Evolutionary conservation across 2,329 filamentous ascomycete species (phyloP).

Genomic region (Apiospora kogelbergensis): DNA sequence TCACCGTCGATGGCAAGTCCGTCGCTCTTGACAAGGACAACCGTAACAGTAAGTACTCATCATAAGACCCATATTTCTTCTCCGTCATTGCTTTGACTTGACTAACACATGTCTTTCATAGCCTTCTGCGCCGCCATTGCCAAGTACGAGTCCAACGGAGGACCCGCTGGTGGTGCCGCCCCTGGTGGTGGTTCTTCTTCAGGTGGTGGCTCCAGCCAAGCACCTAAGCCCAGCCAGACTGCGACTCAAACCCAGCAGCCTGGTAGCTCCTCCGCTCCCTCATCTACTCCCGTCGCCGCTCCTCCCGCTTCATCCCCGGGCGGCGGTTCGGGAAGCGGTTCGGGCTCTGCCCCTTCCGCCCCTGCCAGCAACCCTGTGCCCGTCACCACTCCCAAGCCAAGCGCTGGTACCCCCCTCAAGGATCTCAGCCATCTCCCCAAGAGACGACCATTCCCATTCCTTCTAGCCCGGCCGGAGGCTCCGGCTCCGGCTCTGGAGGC

Average conservation of each 20-base stretch:
- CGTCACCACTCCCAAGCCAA: background rate
- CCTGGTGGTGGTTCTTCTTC: slow-evolving; percentile 1
- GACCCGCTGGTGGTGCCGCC: slow-evolving; percentile 9
- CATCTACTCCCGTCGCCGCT: background rate
- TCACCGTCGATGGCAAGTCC: slow-evolving; percentile 59
- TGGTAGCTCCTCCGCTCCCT: background rate
- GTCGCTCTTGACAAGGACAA: slow-evolving; percentile 60
- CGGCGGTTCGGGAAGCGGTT: background rate
- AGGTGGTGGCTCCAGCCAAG: slow-evolving; percentile 5
- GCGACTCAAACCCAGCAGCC: background rate
- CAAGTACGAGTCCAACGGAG: slow-evolving; percentile 39
- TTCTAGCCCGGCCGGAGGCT: background rate
- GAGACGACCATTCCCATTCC: background rate
- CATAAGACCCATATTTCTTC: background rate
- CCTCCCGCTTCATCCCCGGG: background rate
- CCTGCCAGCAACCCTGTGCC: background rate
- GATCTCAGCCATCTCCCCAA: slow-evolving; percentile 9
- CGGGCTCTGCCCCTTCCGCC: background rate
- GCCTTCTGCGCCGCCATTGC: slow-evolving; percentile 63
- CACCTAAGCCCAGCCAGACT: background rate
- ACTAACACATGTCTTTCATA: background rate
- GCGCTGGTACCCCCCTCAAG: background rate
- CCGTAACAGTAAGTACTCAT: slow-evolving; percentile 28
- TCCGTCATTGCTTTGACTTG: background rate
- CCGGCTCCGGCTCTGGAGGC: background rate